These are phyloP conservation scores for Penicillium robsamsonii DNA, from an alignment of 495 filamentous ascomycete genomes.

Conservation along the genomic window DNA sequence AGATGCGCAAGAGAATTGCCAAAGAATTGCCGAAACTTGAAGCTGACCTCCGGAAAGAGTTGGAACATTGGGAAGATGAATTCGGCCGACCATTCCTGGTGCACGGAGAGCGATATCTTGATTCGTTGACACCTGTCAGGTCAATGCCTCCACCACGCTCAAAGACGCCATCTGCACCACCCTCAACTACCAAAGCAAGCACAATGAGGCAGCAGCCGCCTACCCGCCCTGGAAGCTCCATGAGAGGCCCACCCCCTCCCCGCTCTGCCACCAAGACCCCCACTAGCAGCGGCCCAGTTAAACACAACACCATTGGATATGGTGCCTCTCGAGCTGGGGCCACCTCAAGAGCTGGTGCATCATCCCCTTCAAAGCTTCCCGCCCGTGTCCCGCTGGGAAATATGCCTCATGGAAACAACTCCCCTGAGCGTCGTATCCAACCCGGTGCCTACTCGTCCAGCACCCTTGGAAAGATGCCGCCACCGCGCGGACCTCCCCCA, in stretches of 20 bases:
- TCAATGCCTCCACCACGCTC: slow-evolving; percentile 67
- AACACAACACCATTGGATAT: slow-evolving; percentile 57
- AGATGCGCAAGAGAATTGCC: slow-evolving; percentile 93
- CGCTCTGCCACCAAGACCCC: slow-evolving; percentile 70
- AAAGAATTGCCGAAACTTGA: slow-evolving; percentile 95
- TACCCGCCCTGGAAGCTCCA: slow-evolving; percentile 46
- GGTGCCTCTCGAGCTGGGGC: slow-evolving; percentile 39
- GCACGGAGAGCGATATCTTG: slow-evolving; percentile 84
- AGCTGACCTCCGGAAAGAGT: slow-evolving; percentile 69
- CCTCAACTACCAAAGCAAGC: slow-evolving; percentile 32
- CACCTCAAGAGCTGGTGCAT: slow-evolving; percentile 45
- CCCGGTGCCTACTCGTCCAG: slow-evolving; percentile 49
- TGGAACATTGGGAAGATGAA: slow-evolving; percentile 91
- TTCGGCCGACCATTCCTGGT: slow-evolving; percentile 91
- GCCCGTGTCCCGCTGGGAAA: slow-evolving; percentile 75
- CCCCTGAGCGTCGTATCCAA: slow-evolving; percentile 66
- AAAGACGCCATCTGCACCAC: slow-evolving; percentile 71
- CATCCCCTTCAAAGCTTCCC: slow-evolving; percentile 78
- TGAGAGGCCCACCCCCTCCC: slow-evolving; percentile 52
- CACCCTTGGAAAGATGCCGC: slow-evolving; percentile 59
- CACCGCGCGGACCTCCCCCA: slow-evolving; percentile 72
- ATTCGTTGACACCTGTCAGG: slow-evolving; percentile 64
- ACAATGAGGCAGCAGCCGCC: slow-evolving; percentile 26
- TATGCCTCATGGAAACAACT: slow-evolving; percentile 78
- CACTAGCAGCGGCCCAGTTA: slow-evolving; percentile 45